Conservation (phyloP, 495 filamentous ascomycete species). For the Hypoxylon perforatum region DNA sequence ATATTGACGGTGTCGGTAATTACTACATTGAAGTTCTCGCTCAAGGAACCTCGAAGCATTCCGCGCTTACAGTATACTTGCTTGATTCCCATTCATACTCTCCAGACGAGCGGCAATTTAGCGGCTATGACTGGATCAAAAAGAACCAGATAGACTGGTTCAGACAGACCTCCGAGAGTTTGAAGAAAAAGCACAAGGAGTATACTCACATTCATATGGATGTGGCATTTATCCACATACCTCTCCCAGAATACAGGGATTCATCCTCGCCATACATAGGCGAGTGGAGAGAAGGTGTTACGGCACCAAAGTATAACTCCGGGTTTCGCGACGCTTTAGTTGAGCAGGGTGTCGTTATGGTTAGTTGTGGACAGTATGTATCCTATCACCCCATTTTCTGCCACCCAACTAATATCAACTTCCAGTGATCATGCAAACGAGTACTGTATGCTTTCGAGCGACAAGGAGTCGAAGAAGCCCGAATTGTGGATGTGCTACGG, state of each 20-base stretch:
- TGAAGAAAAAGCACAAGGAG: conserved; percentile 76
- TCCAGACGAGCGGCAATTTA: conserved; percentile 85
- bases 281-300: conserved; percentile 77
- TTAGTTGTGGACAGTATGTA: conserved; percentile 89
- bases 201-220: conserved; percentile 95
- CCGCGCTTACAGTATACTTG: conserved; percentile 90
- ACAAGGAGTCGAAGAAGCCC: conserved; percentile 64
- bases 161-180: conserved; percentile 72
- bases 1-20: conserved; percentile 91
- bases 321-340: conserved; percentile 88
- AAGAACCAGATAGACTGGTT: conserved; percentile 95
- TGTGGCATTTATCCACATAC: conserved; percentile 97
- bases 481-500: conserved; percentile 99
- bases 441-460: conserved; percentile 80
- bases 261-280: conserved; percentile 66
- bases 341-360: conserved; percentile 83
- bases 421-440: conserved; percentile 92
- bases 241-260: conserved; percentile 85
- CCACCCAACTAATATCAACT: conserved; percentile 15
- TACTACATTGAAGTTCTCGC: conserved; percentile 93
- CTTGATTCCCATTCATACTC: conserved; percentile 94
- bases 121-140: conserved; percentile 97
- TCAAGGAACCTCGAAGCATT: conserved; percentile 79
- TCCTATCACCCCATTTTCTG: background rate
- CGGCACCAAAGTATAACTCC: conserved; percentile 88